Evolutionary conservation across 768 basidiomycete species (phyloP), one percentile per base, ranked within the genome.

Genomic region (Pleurotus tuoliensis): DNA sequence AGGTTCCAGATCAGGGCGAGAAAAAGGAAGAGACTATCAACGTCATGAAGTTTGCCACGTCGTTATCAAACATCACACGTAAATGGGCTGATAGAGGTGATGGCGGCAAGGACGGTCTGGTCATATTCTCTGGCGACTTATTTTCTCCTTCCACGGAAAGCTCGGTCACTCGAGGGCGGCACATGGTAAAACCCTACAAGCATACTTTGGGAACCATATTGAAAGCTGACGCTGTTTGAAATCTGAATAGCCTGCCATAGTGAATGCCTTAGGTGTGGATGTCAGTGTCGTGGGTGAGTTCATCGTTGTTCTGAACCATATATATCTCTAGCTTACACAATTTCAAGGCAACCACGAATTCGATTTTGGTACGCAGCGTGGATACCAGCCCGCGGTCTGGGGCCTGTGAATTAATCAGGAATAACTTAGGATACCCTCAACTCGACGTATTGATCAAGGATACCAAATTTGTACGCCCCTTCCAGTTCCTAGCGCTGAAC

Each of bases 111-210:
- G 62, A 74, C 55, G 93, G 93, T 0, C 73, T 97, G 7, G 76
- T 87, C 0, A 70, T 97, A 3, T 97, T 95, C 70, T 94, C 91
- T 40, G 94, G 94, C 7, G 94, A 95, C 67, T 75, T 92, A 9
- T 95, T 95, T 68, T 86, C 88, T 18, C 94, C 93, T 0, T 91
- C 88, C 1, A 79, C 90, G 1, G 94, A 95, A 71, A 90, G 87
- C 60, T 86, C 89, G 5, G 86, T 96, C 30, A 94, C 93, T 5
- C 77, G 93, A 67, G 93, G 93, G 47, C 90, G 87, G 63, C 92
- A 94, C 81, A 92, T 94, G 91, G 92, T 90, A 62, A 55, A 75
- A 61, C n/a, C 22, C 16, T 39, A 18, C 18, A 16, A 16, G 27
- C 15, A 20, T 25, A 16, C n/a, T 24, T 7, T 39, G 43, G 30